These are phyloP conservation scores for Rhododendron molle DNA, from an alignment of 148 eudicot genomes.

Conservation along the genomic window DNA sequence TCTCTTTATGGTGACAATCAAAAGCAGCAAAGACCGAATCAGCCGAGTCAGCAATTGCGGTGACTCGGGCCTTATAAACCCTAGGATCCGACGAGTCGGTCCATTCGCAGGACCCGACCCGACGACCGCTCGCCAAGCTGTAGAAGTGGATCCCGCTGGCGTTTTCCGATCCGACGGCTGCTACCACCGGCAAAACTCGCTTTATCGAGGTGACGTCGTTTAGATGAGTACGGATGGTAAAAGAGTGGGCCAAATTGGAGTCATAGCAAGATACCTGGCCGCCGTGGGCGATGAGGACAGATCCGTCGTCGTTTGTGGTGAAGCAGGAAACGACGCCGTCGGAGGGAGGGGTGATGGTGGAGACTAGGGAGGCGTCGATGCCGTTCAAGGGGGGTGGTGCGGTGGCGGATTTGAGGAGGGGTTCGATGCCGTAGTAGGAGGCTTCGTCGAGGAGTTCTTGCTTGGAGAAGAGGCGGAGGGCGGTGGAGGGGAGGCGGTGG, in stretches of 20 bases:
- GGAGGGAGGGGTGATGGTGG: constrained; percentile 45
- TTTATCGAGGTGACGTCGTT: constrained; percentile 37
- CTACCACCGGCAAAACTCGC: constrained; percentile 27
- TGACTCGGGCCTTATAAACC: constrained; percentile 50
- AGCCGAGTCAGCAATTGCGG: constrained; percentile 38
- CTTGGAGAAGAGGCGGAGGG: constrained; percentile 9
- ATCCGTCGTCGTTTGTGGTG: constrained; percentile 35
- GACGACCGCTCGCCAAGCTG: constrained; percentile 19
- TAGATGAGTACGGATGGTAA: constrained; percentile 59
- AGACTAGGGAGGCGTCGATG: constrained; percentile 41
- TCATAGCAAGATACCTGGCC: constrained; percentile 54
- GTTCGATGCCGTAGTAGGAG: constrained; percentile 46
- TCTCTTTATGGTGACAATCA: constrained; percentile 65
- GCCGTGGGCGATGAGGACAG: constrained; percentile 58
- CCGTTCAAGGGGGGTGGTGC: constrained; percentile 42
- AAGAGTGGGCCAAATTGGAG: constrained; percentile 31
- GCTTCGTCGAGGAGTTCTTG: constrained; percentile 57
- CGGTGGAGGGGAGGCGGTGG: constrained; percentile 10
- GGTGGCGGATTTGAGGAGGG: constrained; percentile 29
- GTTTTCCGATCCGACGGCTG: constrained; percentile 42
- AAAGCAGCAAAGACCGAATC: constrained; percentile 51
- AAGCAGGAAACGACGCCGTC: constrained; percentile 46
- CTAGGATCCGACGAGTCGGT: constrained; percentile 59
- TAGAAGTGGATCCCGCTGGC: constrained; percentile 65
- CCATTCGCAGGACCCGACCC: constrained; percentile 51